Evolutionary conservation across 2,329 filamentous ascomycete genomes (phyloP), one percentile per base, ranked within the genome.

Genomic region (Calonectria pteridis): DNA sequence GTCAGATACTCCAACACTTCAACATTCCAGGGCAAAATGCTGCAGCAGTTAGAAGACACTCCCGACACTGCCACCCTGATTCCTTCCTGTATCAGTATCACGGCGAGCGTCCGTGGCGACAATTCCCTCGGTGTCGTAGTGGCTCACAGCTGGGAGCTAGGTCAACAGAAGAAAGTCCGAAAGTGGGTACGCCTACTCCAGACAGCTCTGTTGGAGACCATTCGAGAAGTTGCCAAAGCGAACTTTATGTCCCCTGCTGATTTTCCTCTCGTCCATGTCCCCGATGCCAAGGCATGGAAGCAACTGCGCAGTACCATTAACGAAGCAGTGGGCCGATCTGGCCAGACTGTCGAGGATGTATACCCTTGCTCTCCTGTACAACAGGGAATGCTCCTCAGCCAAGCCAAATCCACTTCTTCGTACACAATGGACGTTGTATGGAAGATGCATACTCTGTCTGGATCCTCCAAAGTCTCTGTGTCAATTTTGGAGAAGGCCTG

Each of bases 321-420:
- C 40, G 40, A 46, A 46, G 40, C 40, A n/a, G 40, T 46, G 40
- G 40, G 40, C 40, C 40, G 40, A 46, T 46, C 40, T 46, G 40
- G 40, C n/a, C 40, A 46, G 40, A 20, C 40, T 46, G 49, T 72
- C 46, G 71, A 73, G n/a, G 71, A 69, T 46, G 14, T 73, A 23
- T 73, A 58, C 35, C 71, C 71, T 46, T 73, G 71, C 28, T 65
- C 71, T 11, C 65, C 71, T 10, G 46, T 73, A 43, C 71, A 73
- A 23, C 28, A 73, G 35, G 71, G 71, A 23, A 66, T 71, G 51
- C 62, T 71, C 28, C 59, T 65, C 28, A 71, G 69, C n/a, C 69
- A 71, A n/a, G 62, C 69, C 37, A 71, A 59, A n/a, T 23, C 29
- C 59, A 37, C 33, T 29, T 58, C 58, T 29, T 46, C 40, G 40